phyloP scores from a whole-genome alignment of 495 filamentous ascomycete species.

The Penicillium fimorum region DNA sequence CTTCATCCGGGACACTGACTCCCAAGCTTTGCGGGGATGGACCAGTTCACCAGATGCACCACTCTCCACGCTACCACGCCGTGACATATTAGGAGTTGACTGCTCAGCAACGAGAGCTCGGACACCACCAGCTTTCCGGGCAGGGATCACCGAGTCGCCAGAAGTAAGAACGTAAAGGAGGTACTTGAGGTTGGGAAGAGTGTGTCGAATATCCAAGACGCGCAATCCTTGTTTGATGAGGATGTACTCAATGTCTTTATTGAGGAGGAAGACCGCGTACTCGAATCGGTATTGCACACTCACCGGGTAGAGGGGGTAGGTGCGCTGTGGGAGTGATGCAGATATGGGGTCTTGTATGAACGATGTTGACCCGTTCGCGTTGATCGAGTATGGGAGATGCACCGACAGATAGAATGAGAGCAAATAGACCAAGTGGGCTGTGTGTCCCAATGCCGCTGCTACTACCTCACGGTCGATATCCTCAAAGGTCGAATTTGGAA shows the following conservation, averaged over 20 bases:
- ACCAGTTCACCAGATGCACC: conserved; percentile 35
- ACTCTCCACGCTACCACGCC: conserved; percentile 44
- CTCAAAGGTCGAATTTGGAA: conserved; percentile 77
- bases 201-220: conserved; percentile 84
- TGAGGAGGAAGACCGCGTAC: conserved; percentile 90
- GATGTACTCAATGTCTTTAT: conserved; percentile 88
- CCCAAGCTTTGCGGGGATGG: conserved; percentile 30
- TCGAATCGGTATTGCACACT: conserved; percentile 84
- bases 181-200: conserved; percentile 89
- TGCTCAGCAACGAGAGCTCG: conserved; percentile 53
- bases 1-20: conserved; percentile 32
- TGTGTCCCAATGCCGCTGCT: conserved; percentile 79
- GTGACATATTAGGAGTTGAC: conserved; percentile 37
- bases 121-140: conserved; percentile 74
- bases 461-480: conserved; percentile 62
- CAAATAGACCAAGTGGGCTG: conserved; percentile 71
- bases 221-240: conserved; percentile 70
- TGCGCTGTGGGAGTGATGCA: conserved; percentile 60
- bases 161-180: conserved; percentile 83
- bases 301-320: conserved; percentile 78
- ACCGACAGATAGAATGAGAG: conserved; percentile 81
- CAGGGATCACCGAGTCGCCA: conserved; percentile 71
- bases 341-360: conserved; percentile 80
- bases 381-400: conserved; percentile 78
- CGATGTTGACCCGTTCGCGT: conserved; percentile 66